Conservation (phyloP, 495 filamentous ascomycete genomes). For the Annulohypoxylon stygium region DNA sequence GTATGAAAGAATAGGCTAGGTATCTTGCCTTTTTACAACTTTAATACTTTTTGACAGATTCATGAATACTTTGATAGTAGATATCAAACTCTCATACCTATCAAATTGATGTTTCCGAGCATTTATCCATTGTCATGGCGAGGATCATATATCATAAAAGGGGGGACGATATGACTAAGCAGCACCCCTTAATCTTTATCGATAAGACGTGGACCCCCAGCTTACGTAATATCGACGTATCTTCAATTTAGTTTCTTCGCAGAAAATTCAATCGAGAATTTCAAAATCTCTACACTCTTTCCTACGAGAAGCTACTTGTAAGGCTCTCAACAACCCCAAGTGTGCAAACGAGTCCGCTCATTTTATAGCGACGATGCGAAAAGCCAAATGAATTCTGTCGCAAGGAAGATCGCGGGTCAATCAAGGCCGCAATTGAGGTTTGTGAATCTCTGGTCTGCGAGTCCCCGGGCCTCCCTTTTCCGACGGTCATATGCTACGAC, state of each 20-base stretch:
- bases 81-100: too few relatives aligned
- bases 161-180: neutral
- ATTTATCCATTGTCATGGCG: too few relatives aligned
- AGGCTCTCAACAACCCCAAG: neutral
- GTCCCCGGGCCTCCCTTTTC: conserved; percentile 20
- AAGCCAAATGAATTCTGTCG: conserved; percentile 42
- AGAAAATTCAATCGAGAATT: neutral
- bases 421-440: conserved; percentile 39
- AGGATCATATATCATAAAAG: neutral
- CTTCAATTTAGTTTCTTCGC: neutral
- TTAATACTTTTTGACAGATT: too few relatives aligned
- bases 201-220: neutral
- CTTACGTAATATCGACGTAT: neutral
- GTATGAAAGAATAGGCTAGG: too few relatives aligned
- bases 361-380: conserved; percentile 34
- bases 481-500: conserved; percentile 52
- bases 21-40: too few relatives aligned
- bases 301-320: neutral
- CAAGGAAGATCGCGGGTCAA: conserved; percentile 43
- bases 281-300: neutral
- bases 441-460: conserved; percentile 19
- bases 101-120: too few relatives aligned
- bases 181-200: neutral
- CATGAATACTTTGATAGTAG: too few relatives aligned
- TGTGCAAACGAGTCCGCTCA: neutral